Conservation (phyloP, 2,329 filamentous ascomycete species). For the Zopfia rhizophila region DNA sequence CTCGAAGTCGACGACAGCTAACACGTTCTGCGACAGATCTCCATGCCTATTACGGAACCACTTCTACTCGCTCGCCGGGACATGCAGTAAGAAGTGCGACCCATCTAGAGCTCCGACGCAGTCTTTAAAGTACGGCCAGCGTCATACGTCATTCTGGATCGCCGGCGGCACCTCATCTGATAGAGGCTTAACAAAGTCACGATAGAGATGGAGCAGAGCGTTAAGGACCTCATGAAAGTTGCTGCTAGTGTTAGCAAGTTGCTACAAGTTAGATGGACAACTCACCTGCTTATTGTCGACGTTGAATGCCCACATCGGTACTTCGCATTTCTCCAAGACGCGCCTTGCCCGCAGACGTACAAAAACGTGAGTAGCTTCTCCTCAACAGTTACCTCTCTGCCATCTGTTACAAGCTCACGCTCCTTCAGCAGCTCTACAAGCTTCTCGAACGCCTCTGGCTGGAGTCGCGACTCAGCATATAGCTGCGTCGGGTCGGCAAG, state of each 20-base stretch:
- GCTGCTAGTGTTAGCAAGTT: too few relatives aligned
- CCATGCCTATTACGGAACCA: constrained; percentile 3
- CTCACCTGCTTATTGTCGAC: too few relatives aligned
- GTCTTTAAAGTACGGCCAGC: constrained; percentile 4
- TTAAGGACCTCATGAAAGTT: constrained; percentile 6
- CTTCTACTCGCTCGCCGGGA: constrained; percentile 1
- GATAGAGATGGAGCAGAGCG: not conserved
- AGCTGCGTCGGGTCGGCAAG: not conserved
- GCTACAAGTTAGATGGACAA: too few relatives aligned
- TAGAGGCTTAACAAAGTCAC: not conserved
- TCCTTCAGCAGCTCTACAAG: not conserved
- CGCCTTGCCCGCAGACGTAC: constrained; percentile 4
- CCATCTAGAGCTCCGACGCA: constrained; percentile 9
- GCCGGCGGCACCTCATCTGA: not conserved
- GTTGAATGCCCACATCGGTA: constrained; percentile 1
- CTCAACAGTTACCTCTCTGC: constrained; percentile 2
- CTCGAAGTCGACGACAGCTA: constrained; percentile 2
- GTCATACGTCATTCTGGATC: not conserved
- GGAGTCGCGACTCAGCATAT: not conserved
- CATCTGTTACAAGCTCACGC: not conserved
- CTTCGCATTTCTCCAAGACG: constrained; percentile 1
- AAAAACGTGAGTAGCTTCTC: constrained; percentile 7
- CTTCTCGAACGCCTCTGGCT: constrained; percentile 1
- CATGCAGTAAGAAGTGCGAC: constrained; percentile 3
- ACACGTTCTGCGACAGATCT: not conserved